Evolutionary conservation across 805 yeast species (phyloP).

Genomic region (Candida germanica): DNA sequence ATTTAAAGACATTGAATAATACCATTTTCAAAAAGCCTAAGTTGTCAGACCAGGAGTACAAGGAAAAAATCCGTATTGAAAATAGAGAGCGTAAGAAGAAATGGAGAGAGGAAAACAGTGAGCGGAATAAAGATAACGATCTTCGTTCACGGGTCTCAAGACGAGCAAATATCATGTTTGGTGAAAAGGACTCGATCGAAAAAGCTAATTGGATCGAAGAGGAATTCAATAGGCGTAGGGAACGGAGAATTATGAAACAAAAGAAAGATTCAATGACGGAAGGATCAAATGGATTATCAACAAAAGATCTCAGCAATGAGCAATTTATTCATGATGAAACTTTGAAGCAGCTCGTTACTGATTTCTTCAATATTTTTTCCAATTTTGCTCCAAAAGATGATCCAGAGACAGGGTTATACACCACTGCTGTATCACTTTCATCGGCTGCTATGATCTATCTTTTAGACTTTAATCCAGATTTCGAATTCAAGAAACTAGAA

Average conservation of each 20-base stretch:
- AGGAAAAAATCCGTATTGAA: conserved; percentile 59
- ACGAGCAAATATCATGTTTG: conserved; percentile 67
- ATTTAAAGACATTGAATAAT: conserved; percentile 16
- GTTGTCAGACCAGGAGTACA: conserved; percentile 35
- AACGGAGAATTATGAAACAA: conserved; percentile 52
- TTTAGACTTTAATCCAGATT: conserved; percentile 12
- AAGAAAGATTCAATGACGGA: conserved; percentile 21
- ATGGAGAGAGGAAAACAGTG: conserved; percentile 79
- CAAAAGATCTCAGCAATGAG: conserved; percentile 11
- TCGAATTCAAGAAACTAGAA: conserved; percentile 21
- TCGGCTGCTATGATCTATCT: conserved; percentile 31
- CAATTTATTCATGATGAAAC: conserved; percentile 12
- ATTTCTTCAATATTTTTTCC: conserved; percentile 34
- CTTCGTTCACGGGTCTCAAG: conserved; percentile 72
- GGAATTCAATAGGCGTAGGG: conserved; percentile 66
- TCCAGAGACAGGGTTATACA: conserved; percentile 29
- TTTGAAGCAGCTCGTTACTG: conserved; percentile 20
- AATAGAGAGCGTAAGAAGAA: conserved; percentile 76
- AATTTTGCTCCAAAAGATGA: conserved; percentile 32
- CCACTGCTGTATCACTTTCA: conserved; percentile 36
- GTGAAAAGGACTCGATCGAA: conserved; percentile 52
- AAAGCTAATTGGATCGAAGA: conserved; percentile 65
- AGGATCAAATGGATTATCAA: background rate
- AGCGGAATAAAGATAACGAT: conserved; percentile 85
- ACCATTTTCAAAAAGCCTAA: conserved; percentile 22